These are phyloP conservation scores for Hyparrhenia diplandra DNA, from an alignment of 176 grass and related monocot species.

Conservation along the genomic window DNA sequence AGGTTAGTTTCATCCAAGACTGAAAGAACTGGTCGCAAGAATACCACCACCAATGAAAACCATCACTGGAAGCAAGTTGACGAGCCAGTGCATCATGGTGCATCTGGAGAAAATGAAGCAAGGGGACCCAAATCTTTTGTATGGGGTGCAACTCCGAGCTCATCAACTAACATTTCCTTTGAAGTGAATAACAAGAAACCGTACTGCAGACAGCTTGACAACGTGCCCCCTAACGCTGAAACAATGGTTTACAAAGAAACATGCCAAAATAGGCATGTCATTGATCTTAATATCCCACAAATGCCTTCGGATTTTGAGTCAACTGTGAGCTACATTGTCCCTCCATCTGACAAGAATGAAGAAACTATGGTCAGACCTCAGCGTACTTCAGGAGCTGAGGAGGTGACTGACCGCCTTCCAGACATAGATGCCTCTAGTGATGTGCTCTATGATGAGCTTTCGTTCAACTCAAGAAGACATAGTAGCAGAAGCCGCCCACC, in stretches of 20 bases:
- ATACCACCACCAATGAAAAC: conserved; percentile 19
- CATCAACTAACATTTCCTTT: conserved; percentile 36
- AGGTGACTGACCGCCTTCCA: conserved; percentile 20
- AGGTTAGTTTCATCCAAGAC: conserved; percentile 54
- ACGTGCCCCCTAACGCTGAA: conserved; percentile 27
- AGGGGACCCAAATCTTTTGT: conserved; percentile 20
- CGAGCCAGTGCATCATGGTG: conserved; percentile 25
- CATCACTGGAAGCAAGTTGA: conserved; percentile 42
- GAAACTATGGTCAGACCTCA: conserved; percentile 8
- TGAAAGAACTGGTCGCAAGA: conserved; percentile 41
- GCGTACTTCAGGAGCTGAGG: conserved; percentile 26
- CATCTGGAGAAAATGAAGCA: conserved; percentile 27
- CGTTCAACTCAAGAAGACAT: conserved; percentile 64
- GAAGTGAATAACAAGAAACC: conserved; percentile 26
- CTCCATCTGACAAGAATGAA: conserved; percentile 28
- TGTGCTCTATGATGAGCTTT: conserved; percentile 38
- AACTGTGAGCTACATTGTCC: conserved; percentile 29
- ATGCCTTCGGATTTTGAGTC: conserved; percentile 51
- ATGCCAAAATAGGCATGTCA: conserved; percentile 30
- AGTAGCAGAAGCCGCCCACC: conserved; percentile 80
- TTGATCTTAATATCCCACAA: conserved; percentile 84
- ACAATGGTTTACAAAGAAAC: conserved; percentile 39
- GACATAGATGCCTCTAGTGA: conserved; percentile 36
- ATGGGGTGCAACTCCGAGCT: conserved; percentile 34
- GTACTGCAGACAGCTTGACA: conserved; percentile 35